Conservation (phyloP, 495 filamentous ascomycete species). For the Hyphodiscus hymeniophilus region DNA sequence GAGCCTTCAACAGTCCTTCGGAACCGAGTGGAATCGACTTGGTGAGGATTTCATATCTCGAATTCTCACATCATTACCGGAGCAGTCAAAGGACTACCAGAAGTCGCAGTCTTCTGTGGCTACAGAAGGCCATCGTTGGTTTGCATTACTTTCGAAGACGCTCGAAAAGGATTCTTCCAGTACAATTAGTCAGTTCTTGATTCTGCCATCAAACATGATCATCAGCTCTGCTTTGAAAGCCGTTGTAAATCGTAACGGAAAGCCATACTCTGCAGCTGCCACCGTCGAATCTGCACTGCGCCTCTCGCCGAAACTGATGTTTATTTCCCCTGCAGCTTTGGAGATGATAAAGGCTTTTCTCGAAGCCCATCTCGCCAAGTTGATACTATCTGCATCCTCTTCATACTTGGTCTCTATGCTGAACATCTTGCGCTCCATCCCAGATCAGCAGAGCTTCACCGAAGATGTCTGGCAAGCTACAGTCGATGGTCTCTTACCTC, state of each 20-base stretch:
- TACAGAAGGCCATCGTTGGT: conserved; percentile 52
- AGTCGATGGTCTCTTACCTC: conserved; percentile 1
- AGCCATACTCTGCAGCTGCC: conserved; percentile 72
- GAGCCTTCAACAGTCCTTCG: conserved; percentile 8
- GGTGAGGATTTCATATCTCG: conserved; percentile 29
- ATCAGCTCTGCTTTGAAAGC: conserved; percentile 42
- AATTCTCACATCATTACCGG: conserved; percentile 63
- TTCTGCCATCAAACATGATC: conserved; percentile 21
- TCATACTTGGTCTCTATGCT: conserved; percentile 10
- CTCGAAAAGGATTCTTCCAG: not conserved
- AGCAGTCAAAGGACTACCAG: conserved; percentile 66
- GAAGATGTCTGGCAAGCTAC: conserved; percentile 9
- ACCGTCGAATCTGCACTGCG: conserved; percentile 43
- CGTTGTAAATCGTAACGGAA: conserved; percentile 57
- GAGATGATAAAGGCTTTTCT: conserved; percentile 8
- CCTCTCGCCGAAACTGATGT: conserved; percentile 4
- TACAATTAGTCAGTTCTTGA: not conserved
- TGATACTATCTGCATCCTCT: conserved; percentile 16
- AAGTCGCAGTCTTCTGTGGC: conserved; percentile 60
- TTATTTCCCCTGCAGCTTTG: not conserved
- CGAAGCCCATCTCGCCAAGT: conserved; percentile 7
- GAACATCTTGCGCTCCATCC: conserved; percentile 3
- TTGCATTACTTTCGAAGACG: conserved; percentile 26
- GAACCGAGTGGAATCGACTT: conserved; percentile 18
- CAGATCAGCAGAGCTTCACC: conserved; percentile 1